Base-by-base conservation (phyloP, 2,329 filamentous ascomycete species). In the Venturia aucupariae region DNA sequence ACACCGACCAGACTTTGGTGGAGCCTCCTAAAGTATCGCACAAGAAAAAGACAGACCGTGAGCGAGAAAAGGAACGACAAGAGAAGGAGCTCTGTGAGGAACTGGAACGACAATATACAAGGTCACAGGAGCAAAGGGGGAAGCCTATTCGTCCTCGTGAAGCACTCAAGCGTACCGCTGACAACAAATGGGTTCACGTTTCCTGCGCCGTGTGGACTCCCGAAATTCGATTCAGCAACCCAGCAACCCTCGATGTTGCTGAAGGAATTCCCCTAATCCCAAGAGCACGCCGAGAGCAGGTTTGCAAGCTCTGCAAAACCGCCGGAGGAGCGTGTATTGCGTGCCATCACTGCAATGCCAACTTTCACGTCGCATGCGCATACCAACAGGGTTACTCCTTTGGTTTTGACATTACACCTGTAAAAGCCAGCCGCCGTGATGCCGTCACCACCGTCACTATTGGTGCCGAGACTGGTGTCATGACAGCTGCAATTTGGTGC, bases 131-230 rank as follows among this genome's bases (percentile, higher is more conserved):
- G 72, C 89, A 93, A 66, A 85, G 88, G 70, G 91, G 92, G 69
- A 89, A 92, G 60, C 93, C 94, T 0, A 76, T 88, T 42, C 85
- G 90, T 68, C 94, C 94, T 32, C 86, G 94, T 60, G 94, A 97
- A 73, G 89, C 94, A 3, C 80, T 99, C 67, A 99, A 99, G 77
- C 86, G 90, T 60, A 99, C 94, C 0, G 90, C 89, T 4, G 92
- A 95, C 73, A 97, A 97, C 77, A 97, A 97, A 72, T 99, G 94
- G 94, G 90, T 97, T 19, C 94, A 99, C 73, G 91, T 97, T 35
- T 88, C 89, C 44, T 99, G 94, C 72, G 92, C 94, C 1, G 81
- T 96, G 22, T 97, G 90, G 86, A 92, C 89, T 13, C 87, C 91
- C 0, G 94, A 99, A 75, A 88, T 96, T 70, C 94, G 92, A 72